A percentile compares a stretch with the other conserved stretches of the same genome.
Evolutionary conservation across 129 eudicot species (phyloP).

Genomic region (Solidago caesia): DNA sequence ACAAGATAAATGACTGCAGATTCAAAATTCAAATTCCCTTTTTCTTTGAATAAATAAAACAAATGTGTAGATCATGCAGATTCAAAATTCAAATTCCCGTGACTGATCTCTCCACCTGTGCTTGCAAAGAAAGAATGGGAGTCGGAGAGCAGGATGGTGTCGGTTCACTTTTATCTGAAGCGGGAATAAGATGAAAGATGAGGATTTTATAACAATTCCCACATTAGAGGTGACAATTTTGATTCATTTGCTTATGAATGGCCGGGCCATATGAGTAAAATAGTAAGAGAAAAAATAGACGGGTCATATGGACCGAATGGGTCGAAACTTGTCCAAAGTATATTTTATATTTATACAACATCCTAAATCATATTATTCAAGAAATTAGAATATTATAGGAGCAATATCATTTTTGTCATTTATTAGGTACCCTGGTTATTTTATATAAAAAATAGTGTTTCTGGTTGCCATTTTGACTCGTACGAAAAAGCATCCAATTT

Average conservation of each 20-base stretch:
- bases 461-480: background rate
- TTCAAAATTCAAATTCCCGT: constrained; percentile 8
- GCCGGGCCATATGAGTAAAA: background rate
- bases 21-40: background rate
- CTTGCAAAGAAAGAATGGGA: background rate
- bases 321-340: background rate
- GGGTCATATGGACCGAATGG: background rate
- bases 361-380: background rate
- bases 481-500: background rate
- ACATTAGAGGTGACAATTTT: constrained; percentile 9
- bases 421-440: background rate
- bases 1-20: background rate
- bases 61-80: constrained; percentile 6
- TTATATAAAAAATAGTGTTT: background rate
- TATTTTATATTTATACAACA: background rate
- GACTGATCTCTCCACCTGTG: constrained; percentile 18
- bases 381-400: background rate
- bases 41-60: constrained; percentile 3
- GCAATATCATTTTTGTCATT: background rate
- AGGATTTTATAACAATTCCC: constrained; percentile 6
- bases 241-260: background rate
- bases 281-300: background rate
- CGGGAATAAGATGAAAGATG: constrained; percentile 7
- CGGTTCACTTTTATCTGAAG: constrained; percentile 28
- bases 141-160: constrained; percentile 6